phyloP scores from a whole-genome alignment of 169 alveolate species.

The Eimeria maxima region DNA sequence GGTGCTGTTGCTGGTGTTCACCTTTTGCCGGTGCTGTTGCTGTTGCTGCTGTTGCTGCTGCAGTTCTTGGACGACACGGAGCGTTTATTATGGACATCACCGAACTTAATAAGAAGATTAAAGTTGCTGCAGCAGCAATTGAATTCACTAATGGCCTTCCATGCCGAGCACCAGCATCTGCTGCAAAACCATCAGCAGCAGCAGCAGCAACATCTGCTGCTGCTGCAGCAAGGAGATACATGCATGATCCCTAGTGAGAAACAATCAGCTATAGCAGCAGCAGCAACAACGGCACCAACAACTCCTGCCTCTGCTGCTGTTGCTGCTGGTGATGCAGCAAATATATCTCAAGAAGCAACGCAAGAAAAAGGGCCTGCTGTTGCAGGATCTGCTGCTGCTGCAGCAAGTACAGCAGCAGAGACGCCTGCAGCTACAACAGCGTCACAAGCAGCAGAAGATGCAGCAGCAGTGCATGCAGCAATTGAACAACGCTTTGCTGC shows the following conservation, averaged over 20 bases:
- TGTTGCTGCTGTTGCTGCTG: constrained; percentile 7
- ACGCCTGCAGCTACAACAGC: too few relatives aligned
- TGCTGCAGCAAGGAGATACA: constrained; percentile 13
- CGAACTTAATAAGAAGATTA: not conserved
- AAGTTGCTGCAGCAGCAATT: constrained; percentile 29
- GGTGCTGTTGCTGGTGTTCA: too few relatives aligned
- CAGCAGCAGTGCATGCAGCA: constrained; percentile 6
- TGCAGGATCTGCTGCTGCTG: too few relatives aligned
- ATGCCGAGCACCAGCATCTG: constrained; percentile 41
- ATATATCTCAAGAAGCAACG: not conserved
- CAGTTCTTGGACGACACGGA: constrained; percentile 44
- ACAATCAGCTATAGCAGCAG: not conserved
- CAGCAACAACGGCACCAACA: not conserved
- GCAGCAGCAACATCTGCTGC: constrained; percentile 14
- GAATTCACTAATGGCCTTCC: constrained; percentile 25
- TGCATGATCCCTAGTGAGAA: not conserved
- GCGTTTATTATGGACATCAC: constrained; percentile 18
- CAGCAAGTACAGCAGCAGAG: too few relatives aligned
- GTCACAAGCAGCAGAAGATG: too few relatives aligned
- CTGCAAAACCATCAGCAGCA: constrained; percentile 21
- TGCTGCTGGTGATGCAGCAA: not conserved
- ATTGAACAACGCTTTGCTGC: constrained; percentile 32
- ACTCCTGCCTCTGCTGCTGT: not conserved
- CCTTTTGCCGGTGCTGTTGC: too few relatives aligned
- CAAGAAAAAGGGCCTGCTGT: too few relatives aligned